These are phyloP conservation scores for Penicillium sp. DNA, from an alignment of 2,329 filamentous ascomycete species.

Conservation along the genomic window DNA sequence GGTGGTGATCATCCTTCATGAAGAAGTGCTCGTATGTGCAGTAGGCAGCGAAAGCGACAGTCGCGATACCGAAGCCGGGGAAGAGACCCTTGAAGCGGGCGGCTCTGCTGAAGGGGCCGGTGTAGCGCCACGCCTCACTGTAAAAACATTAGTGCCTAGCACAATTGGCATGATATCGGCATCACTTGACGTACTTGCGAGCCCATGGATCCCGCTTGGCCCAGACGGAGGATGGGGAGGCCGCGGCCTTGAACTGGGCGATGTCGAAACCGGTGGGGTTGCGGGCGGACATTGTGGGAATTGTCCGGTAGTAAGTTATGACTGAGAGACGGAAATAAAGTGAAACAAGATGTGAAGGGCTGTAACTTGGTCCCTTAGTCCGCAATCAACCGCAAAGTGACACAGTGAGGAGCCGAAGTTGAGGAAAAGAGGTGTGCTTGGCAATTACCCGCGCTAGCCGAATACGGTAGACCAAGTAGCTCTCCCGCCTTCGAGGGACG, in stretches of 20 bases:
- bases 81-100: constrained; percentile 86
- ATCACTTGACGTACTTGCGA: constrained; percentile 51
- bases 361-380: constrained; percentile 6
- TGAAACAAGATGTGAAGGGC: constrained; percentile 1
- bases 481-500: constrained; percentile 29
- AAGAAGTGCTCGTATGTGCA: constrained; percentile 88
- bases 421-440: constrained; percentile 24
- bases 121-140: constrained; percentile 95
- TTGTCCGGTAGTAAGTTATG: constrained; percentile 9
- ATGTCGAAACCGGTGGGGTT: constrained; percentile 92
- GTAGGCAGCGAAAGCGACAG: constrained; percentile 86
- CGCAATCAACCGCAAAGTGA: constrained; percentile 10
- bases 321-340: constrained; percentile 9
- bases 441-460: constrained; percentile 30
- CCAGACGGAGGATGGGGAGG: constrained; percentile 54
- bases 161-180: background rate
- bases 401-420: constrained; percentile 7
- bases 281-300: constrained; percentile 49
- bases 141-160: constrained; percentile 17
- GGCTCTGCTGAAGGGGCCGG: constrained; percentile 78
- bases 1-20: constrained; percentile 65
- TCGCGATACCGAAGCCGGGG: constrained; percentile 88
- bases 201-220: constrained; percentile 60
- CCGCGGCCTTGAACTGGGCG: constrained; percentile 70
- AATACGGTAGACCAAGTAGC: constrained; percentile 21